These are phyloP conservation scores for Trichosporon faecale DNA, from an alignment of 1,284 basidiomycete species.

Conservation along the genomic window DNA sequence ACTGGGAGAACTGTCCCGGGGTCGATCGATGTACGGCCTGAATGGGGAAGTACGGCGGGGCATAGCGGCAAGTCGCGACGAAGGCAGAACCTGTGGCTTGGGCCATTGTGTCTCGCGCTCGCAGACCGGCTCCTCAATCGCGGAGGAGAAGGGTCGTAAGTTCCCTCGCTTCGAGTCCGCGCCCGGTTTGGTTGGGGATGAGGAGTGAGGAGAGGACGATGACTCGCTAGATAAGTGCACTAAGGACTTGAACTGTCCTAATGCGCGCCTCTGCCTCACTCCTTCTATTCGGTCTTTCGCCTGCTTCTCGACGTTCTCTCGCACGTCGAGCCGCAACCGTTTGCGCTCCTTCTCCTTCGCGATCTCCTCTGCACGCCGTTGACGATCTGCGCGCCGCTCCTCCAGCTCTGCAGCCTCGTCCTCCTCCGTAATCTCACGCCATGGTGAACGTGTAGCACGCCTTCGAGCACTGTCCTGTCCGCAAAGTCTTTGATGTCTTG, in stretches of 20 bases:
- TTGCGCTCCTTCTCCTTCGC: conserved; percentile 14
- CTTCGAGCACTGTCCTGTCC: conserved; percentile 26
- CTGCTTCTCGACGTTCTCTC: neutral
- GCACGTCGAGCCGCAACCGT: conserved; percentile 6
- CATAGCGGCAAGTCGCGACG: neutral
- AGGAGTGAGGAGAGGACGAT: conserved; percentile 19
- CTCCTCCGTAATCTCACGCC: conserved; percentile 15
- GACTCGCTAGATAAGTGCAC: conserved; percentile 20
- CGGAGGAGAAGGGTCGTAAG: conserved; percentile 19
- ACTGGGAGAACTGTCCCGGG: neutral
- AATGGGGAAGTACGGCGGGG: neutral
- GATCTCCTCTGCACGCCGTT: conserved; percentile 12
- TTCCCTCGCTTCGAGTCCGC: neutral
- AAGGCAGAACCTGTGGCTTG: neutral
- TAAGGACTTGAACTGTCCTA: conserved; percentile 24
- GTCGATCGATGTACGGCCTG: neutral
- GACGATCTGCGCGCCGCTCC: neutral
- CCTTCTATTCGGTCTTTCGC: neutral
- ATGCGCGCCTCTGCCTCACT: conserved; percentile 3
- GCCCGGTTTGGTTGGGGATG: conserved; percentile 11
- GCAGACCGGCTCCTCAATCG: conserved; percentile 13
- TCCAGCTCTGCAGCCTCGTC: neutral
- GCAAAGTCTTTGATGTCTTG: conserved; percentile 29
- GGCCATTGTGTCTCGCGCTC: conserved; percentile 16
- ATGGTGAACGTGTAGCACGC: conserved; percentile 20